phyloP scores from a whole-genome alignment of 129 eudicot genomes.

The Kitagawia praeruptora region DNA sequence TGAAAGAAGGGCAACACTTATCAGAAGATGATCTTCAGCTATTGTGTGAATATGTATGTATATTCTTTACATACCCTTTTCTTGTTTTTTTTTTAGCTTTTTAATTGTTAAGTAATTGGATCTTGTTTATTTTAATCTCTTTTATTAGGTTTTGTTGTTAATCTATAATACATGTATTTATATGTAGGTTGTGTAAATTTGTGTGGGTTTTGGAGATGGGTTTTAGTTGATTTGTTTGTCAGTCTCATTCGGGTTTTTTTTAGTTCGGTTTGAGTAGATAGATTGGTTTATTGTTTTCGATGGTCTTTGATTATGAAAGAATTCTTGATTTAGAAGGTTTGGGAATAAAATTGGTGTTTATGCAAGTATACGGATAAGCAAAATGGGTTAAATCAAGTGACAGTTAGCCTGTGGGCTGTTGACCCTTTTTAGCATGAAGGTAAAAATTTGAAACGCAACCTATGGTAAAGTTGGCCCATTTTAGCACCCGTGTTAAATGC shows the following conservation, averaged over 20 bases:
- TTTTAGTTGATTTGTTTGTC: neutral
- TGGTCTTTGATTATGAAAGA: neutral
- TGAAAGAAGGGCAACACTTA: slow-evolving; percentile 93
- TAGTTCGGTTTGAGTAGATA: neutral
- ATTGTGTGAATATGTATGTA: slow-evolving; percentile 80
- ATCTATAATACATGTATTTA: too few species aligned
- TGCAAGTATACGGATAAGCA: neutral
- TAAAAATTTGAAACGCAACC: neutral
- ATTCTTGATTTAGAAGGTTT: neutral
- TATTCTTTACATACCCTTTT: neutral
- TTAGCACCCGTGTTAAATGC: neutral
- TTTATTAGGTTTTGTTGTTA: neutral
- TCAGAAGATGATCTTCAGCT: slow-evolving; percentile 97
- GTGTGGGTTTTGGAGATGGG: neutral
- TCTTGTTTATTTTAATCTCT: neutral
- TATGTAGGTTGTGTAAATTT: neutral
- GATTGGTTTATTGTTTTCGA: neutral
- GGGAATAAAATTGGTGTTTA: neutral
- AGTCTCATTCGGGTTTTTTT: neutral
- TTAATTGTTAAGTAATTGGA: neutral
- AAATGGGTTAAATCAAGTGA: neutral
- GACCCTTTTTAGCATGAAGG: neutral
- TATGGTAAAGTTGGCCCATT: neutral
- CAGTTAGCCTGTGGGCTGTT: neutral
- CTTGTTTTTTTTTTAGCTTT: neutral